Base-by-base conservation (phyloP, 129 eudicot genomes). In the Centrapalus pauciflorus region DNA sequence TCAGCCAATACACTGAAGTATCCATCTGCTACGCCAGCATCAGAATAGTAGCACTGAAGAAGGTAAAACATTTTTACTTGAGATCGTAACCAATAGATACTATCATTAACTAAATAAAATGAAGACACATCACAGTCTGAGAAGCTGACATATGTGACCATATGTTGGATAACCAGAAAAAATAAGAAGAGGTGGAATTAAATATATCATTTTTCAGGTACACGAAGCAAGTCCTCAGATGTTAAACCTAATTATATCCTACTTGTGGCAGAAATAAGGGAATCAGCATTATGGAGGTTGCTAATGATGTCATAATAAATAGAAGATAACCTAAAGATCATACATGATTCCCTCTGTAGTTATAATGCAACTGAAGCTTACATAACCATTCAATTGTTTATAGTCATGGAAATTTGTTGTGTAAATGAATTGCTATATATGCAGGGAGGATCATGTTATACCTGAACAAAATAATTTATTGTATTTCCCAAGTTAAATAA, bases 1-100 rank as follows among this genome's bases (percentile, higher is more conserved):
- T 90, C 97, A 58, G 95, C 97, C 55, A 90, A 80, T 32, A 90
- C 97, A 69, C 97, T 90, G 70, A 90, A 90, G 81, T 90, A 90
- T 41, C 97, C 97, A 76, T 90, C 92, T 20, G 97, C 95, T 71
- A 90, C 87, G 59, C 82, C 95, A 69, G 93, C 90, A 74, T 90
- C 97, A 29, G 97, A 90, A 63, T 78, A 84, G 72, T 90, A 90
- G 76, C 97, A 90, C 90, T 90, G 86, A 34, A 69, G 28, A 55
- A 54, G 51, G 48, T 29, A 20, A 38, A 13, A 35, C 30, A 35
- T 26, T 46, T 43, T 51, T 12, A 79, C 34, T 51, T 8, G 24
- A 59, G 21, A 65, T 10, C 59, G 20, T 68, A 54, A 55, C 52
- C 64, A 68, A 34, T 11, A 13, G 33, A 25, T 17, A 46, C 27